Evolutionary conservation across 2,329 filamentous ascomycete species (phyloP), one percentile per base, ranked within the genome.

Genomic region (Pseudocercospora eumusae): DNA sequence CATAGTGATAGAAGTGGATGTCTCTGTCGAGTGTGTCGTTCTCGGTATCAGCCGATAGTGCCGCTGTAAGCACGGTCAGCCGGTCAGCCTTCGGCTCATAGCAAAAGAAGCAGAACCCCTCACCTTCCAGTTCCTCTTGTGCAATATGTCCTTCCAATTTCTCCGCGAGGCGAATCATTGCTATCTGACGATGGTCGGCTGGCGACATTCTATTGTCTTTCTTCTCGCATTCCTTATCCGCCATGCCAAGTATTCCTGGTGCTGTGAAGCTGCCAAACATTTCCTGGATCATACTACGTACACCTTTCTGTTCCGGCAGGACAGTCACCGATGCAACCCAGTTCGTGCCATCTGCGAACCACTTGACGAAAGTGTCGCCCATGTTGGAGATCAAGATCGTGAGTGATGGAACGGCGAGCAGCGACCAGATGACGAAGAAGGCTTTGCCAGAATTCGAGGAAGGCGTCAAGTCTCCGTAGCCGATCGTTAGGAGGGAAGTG

Each of bases 391-490:
- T 84, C 33, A 83, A 74, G 23, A 83, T 82, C 0, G 83, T 84
- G 50, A 85, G 75, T 0, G 81, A 81, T 0, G 83, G 83, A 0
- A 85, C 78, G 0, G 83, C 83, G 8, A 85, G 73, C 4, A 85
- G 70, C 13, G 80, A 81, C 83, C 83, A 85, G 63, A 85, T 79
- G 1, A 85, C 81, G 67, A 84, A 85, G 66, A 85, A 84, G 1
- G 81, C 76, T 66, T 80, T 82, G 8, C 81, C 81, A 11, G 80
- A 77, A 64, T 84, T 84, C 56, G 77, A 80, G 13, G 74, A 71
- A 0, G 79, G 80, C 1, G 74, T 72, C 21, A 78, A 74, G 64
- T 84, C 82, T 27, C 83, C 83, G 64, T 85, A 85, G 1, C 83
- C 83, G 49, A 85, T 83, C 0, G 83, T 85, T 25, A 84, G 69